A percentile compares a stretch with the other conserved stretches of the same genome.
Conservation (phyloP, 352 stramenopile genomes). For the Phytophthora niederhauseri region DNA sequence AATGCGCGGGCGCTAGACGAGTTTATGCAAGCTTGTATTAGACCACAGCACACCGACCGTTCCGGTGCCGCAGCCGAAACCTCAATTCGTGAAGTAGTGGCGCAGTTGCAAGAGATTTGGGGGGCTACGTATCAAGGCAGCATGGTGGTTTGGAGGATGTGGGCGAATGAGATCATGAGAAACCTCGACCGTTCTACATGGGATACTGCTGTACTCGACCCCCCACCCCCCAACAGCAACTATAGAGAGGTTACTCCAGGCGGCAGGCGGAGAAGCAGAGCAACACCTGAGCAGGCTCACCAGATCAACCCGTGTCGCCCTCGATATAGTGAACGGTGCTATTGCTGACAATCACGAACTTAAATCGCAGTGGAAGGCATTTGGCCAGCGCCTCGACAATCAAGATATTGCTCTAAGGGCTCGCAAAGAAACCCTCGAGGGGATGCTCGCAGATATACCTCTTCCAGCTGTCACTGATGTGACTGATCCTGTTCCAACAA, state of each 20-base stretch:
- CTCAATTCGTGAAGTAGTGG: background rate
- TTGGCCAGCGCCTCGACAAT: background rate
- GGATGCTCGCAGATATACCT: background rate
- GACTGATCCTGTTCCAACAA: background rate
- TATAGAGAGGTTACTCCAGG: background rate
- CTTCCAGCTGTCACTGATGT: background rate
- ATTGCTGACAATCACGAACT: conserved; percentile 4
- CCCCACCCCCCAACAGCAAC: background rate
- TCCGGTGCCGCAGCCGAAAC: background rate
- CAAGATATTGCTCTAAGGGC: background rate
- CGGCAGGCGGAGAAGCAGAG: background rate
- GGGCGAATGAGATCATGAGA: conserved; percentile 11
- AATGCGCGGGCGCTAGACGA: background rate
- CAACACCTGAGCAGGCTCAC: background rate
- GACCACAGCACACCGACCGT: background rate
- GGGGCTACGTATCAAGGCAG: conserved; percentile 7
- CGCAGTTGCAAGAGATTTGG: conserved; percentile 1
- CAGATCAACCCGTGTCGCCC: background rate
- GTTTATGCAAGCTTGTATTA: background rate
- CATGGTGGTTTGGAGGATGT: conserved; percentile 7
- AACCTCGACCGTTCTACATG: conserved; percentile 18
- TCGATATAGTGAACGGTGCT: conserved; percentile 5
- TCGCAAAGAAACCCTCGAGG: background rate
- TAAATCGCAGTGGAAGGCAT: background rate
- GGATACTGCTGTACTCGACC: background rate